phyloP scores from a whole-genome alignment of 2,329 filamentous ascomycete genomes.

The Pseudogymnoascus sp. region DNA sequence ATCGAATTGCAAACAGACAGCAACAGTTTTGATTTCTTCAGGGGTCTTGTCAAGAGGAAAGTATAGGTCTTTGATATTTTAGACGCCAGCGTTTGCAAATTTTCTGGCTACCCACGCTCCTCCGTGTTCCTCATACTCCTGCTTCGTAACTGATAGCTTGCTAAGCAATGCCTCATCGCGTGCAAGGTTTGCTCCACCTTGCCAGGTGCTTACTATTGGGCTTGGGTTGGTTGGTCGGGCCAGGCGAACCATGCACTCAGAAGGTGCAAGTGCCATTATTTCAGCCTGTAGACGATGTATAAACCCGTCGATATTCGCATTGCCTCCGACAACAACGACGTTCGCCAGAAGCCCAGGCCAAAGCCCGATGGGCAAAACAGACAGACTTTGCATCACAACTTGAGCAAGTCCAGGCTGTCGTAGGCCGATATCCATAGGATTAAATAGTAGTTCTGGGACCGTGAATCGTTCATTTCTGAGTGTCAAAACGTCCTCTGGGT shows the following conservation, averaged over 20 bases:
- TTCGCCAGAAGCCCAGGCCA: constrained; percentile 82
- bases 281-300: constrained; percentile 70
- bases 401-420: constrained; percentile 74
- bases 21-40: constrained; percentile 98
- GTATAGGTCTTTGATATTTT: constrained; percentile 6
- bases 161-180: constrained; percentile 55
- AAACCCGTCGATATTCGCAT: constrained; percentile 70
- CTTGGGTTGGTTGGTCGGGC: constrained; percentile 40
- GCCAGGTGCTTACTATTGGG: constrained; percentile 74
- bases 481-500: constrained; percentile 70
- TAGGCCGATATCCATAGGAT: constrained; percentile 75
- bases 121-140: constrained; percentile 86
- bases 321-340: constrained; percentile 81
- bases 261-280: constrained; percentile 60
- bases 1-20: constrained; percentile 90
- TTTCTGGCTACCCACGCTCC: constrained; percentile 63
- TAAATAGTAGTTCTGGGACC: constrained; percentile 85
- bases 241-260: constrained; percentile 70
- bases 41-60: constrained; percentile 74
- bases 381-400: constrained; percentile 71
- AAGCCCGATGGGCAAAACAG: constrained; percentile 66
- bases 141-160: constrained; percentile 66
- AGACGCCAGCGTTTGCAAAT: constrained; percentile 38
- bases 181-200: constrained; percentile 72
- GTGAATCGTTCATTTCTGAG: constrained; percentile 87